These are phyloP conservation scores for Pseudocercospora musae DNA, from an alignment of 2,329 filamentous ascomycete genomes.

Conservation along the genomic window DNA sequence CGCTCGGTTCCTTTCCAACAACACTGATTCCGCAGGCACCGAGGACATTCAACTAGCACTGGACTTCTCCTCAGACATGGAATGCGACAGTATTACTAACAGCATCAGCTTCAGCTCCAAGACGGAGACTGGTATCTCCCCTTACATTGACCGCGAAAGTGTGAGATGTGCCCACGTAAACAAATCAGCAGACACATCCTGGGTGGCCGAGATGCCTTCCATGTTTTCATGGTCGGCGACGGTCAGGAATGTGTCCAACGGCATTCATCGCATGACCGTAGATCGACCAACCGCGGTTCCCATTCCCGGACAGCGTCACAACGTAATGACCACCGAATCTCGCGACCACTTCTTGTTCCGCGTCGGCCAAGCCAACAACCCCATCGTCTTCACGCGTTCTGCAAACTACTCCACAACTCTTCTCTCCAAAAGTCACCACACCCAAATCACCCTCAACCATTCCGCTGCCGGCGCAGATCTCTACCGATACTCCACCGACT, in stretches of 20 bases:
- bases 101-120: conserved; percentile 52
- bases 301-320: conserved; percentile 33
- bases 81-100: conserved; percentile 52
- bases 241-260: conserved; percentile 55
- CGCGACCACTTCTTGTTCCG: conserved; percentile 59
- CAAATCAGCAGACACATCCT: not conserved
- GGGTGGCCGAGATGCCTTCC: conserved; percentile 49
- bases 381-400: conserved; percentile 52
- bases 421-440: not conserved
- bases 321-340: conserved; percentile 45
- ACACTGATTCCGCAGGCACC: conserved; percentile 33
- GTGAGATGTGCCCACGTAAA: conserved; percentile 42
- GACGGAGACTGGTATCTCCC: conserved; percentile 44
- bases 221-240: conserved; percentile 53
- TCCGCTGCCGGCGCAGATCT: conserved; percentile 57
- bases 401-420: conserved; percentile 55
- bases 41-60: conserved; percentile 48
- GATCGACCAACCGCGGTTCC: conserved; percentile 48
- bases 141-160: conserved; percentile 44
- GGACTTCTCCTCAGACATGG: conserved; percentile 58
- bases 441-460: conserved; percentile 39
- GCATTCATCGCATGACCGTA: conserved; percentile 56
- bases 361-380: conserved; percentile 55
- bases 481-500: conserved; percentile 60
- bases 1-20: conserved; percentile 50